These are phyloP conservation scores for Saturnispora hagleri DNA, from an alignment of 805 yeast species.

Conservation along the genomic window DNA sequence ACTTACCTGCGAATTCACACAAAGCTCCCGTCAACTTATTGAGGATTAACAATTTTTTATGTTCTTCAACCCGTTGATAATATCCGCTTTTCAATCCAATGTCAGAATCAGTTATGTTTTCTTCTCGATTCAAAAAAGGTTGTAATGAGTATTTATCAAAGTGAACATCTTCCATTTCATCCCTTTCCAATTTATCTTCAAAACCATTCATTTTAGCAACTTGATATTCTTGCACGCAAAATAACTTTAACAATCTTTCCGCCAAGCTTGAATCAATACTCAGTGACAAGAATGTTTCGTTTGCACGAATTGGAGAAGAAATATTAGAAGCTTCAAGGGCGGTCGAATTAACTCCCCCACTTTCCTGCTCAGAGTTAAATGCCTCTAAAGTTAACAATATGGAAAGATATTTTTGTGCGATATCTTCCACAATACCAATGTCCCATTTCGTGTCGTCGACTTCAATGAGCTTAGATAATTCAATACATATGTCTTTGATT, in stretches of 20 bases:
- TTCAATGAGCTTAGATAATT: neutral
- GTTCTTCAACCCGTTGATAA: neutral
- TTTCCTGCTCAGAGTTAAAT: neutral
- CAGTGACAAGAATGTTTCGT: neutral
- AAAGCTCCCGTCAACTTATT: slow-evolving; percentile 15
- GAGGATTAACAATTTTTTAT: neutral
- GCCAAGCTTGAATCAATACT: slow-evolving; percentile 10
- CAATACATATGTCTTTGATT: neutral
- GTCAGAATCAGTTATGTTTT: slow-evolving; percentile 10
- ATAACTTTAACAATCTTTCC: slow-evolving; percentile 31
- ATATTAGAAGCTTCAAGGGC: neutral
- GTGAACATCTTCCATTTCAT: slow-evolving; percentile 38
- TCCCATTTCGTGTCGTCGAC: neutral
- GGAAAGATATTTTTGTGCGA: neutral
- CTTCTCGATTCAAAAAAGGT: neutral
- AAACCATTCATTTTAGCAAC: slow-evolving; percentile 28
- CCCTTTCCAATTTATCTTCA: slow-evolving; percentile 36
- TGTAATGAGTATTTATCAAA: slow-evolving; percentile 13
- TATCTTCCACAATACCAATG: neutral
- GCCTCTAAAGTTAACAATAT: slow-evolving; percentile 2
- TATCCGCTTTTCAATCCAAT: neutral
- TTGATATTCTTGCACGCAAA: slow-evolving; percentile 40
- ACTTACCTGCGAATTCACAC: slow-evolving; percentile 19
- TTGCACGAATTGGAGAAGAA: neutral
- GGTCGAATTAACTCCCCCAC: neutral